Conservation (phyloP, 495 filamentous ascomycete species). For the Trichoderma orchidacearum region DNA sequence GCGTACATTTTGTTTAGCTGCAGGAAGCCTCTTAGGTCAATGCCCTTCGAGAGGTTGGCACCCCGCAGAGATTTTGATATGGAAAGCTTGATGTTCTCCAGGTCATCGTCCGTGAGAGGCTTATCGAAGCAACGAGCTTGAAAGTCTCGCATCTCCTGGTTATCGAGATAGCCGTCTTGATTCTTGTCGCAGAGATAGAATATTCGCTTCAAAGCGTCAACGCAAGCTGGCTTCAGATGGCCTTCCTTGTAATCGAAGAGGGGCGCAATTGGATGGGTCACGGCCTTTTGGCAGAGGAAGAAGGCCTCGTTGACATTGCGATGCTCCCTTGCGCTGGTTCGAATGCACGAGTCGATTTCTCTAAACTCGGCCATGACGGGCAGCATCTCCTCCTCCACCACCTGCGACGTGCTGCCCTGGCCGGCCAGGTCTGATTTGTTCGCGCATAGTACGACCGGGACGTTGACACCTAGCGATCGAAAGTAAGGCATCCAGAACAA, state of each 20-base stretch:
- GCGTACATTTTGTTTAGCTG: conserved; percentile 89
- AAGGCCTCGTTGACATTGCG: conserved; percentile 95
- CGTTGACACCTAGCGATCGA: conserved; percentile 90
- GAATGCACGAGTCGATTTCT: conserved; percentile 95
- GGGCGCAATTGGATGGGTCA: conserved; percentile 92
- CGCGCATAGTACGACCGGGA: conserved; percentile 93
- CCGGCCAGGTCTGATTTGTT: conserved; percentile 83
- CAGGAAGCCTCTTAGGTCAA: conserved; percentile 71
- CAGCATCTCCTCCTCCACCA: conserved; percentile 93
- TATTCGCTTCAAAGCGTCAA: conserved; percentile 71
- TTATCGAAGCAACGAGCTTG: conserved; percentile 87
- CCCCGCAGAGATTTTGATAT: conserved; percentile 53
- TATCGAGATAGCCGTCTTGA: conserved; percentile 86
- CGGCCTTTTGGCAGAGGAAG: conserved; percentile 96
- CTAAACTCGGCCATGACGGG: conserved; percentile 98
- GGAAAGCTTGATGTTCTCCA: conserved; percentile 75
- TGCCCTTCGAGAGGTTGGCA: conserved; percentile 50
- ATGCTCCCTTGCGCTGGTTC: conserved; percentile 86
- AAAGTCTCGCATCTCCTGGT: conserved; percentile 80
- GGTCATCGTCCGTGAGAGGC: conserved; percentile 59
- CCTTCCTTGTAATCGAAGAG: conserved; percentile 92
- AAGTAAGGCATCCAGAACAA: conserved; percentile 98
- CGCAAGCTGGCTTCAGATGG: conserved; percentile 73
- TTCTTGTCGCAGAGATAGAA: conserved; percentile 96
- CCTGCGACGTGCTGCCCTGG: conserved; percentile 51